phyloP scores from a whole-genome alignment of 108 stramenopile genomes.

The Mediolabrus comicus region DNA sequence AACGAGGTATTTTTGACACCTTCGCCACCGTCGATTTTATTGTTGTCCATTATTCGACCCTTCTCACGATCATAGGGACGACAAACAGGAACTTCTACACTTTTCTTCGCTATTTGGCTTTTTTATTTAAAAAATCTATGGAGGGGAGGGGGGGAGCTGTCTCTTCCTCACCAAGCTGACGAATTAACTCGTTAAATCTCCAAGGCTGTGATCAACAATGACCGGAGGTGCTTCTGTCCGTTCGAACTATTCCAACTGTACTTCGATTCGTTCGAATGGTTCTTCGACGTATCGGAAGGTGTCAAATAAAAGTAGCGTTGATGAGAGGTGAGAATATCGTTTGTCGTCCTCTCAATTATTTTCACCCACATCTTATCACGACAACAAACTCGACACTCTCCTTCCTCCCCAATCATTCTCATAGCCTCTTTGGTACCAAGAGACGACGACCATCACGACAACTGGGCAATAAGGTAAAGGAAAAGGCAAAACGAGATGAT shows the following conservation, averaged over 20 bases:
- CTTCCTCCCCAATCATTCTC: not conserved
- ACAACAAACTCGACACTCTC: not conserved
- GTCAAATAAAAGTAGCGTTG: slow-evolving; percentile 35
- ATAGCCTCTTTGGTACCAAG: slow-evolving; percentile 40
- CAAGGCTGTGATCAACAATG: not conserved
- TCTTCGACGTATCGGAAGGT: slow-evolving; percentile 40
- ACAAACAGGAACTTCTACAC: no score
- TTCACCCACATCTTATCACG: not conserved
- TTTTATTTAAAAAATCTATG: no score
- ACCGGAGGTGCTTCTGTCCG: slow-evolving; percentile 5
- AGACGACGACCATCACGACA: slow-evolving; percentile 11
- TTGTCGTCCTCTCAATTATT: not conserved
- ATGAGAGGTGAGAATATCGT: slow-evolving; percentile 32
- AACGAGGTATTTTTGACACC: not conserved
- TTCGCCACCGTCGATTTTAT: no score
- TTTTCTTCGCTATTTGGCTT: no score
- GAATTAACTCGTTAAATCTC: not conserved
- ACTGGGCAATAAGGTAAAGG: slow-evolving; percentile 1
- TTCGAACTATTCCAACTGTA: slow-evolving; percentile 21
- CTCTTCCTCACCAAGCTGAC: no score
- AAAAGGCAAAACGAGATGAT: not conserved
- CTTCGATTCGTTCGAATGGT: slow-evolving; percentile 32
- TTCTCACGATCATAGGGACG: no score
- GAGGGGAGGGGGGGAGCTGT: no score
- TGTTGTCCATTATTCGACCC: not conserved